Base-by-base conservation (phyloP, 2,329 filamentous ascomycete species). In the Colletotrichum incanum region DNA sequence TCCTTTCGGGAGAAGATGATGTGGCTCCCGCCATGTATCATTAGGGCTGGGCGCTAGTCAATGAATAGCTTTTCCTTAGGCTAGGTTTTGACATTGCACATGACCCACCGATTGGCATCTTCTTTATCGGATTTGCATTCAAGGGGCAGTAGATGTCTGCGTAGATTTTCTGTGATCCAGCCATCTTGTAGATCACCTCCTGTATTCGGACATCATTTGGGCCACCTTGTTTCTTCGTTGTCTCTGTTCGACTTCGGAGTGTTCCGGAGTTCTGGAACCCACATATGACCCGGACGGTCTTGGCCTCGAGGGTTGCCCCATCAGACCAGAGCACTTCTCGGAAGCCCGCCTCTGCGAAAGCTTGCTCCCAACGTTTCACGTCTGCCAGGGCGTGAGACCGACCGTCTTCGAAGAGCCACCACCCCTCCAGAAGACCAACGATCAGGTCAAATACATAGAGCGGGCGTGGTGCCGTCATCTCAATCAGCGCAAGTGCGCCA, bases 21-120 rank as follows among this genome's bases (percentile, higher is more conserved):
- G 68, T 85, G 80, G 8, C 84, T 80, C 23, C 84, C 85, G 3
- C 84, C 84, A 65, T 86, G 84, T 20, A 86, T 82, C 82, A 86
- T 84, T 1, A 86, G 72, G 18, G 82, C 83, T 83, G 66, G 28
- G 28, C 28, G 28, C 28, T 31, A 31, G 28, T 31, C 28, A 31
- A 31, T 31, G 28, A 31, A 31, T 31, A 31, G 28, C 28, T 31
- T 31, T 31, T 5, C 28, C 28, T 5, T 31, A 31, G 28, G 5
- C 28, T 3, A 31, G 28, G 28, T 3, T 7, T 16, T 11, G 6
- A 16, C 9, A 4, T 61, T 67, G 28, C 60, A 54, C 5, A 12
- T 9, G 3, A 65, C 61, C 20, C 26, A 65, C 67, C 67, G 4
- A 65, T 26, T n/a, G 67, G 54, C 54, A 60, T 59, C 28, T 47